Conservation (phyloP, 2,329 filamentous ascomycete species). For the Rosellinia necatrix region DNA sequence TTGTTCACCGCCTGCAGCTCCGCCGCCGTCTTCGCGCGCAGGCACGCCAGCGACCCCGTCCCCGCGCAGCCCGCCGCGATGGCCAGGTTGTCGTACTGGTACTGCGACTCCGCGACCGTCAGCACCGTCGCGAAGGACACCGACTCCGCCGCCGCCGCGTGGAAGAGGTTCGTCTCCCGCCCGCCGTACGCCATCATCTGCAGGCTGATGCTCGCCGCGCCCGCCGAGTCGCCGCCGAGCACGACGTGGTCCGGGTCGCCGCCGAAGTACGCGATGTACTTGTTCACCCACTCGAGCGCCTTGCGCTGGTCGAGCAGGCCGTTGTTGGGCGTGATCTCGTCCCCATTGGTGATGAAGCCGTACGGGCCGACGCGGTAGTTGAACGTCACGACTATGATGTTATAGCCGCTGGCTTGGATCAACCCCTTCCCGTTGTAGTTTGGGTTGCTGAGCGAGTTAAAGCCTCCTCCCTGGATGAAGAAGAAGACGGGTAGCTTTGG, state of each 20-base stretch:
- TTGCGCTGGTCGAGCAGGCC: slow-evolving; percentile 73
- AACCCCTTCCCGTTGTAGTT: slow-evolving; percentile 66
- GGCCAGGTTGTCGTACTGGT: slow-evolving; percentile 57
- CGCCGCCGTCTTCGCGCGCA: slow-evolving; percentile 48
- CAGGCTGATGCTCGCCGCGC: slow-evolving; percentile 67
- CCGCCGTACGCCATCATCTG: slow-evolving; percentile 64
- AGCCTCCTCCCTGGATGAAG: slow-evolving; percentile 65
- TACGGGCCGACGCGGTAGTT: slow-evolving; percentile 79
- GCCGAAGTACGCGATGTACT: slow-evolving; percentile 69
- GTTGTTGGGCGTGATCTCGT: slow-evolving; percentile 65
- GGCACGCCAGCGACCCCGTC: slow-evolving; percentile 49
- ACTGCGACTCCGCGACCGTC: slow-evolving; percentile 52
- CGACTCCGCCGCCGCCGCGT: slow-evolving; percentile 55
- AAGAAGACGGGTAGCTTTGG: slow-evolving; percentile 67
- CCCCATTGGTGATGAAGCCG: slow-evolving; percentile 69
- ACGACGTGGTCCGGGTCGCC: slow-evolving; percentile 71
- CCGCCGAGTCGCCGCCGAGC: slow-evolving; percentile 70
- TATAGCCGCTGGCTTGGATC: slow-evolving; percentile 59
- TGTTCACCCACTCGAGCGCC: slow-evolving; percentile 70
- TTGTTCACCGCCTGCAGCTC: slow-evolving; percentile 50
- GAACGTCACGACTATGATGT: slow-evolving; percentile 71
- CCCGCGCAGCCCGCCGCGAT: slow-evolving; percentile 49
- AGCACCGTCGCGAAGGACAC: slow-evolving; percentile 56
- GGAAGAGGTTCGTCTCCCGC: slow-evolving; percentile 53
- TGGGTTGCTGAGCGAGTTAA: slow-evolving; percentile 53